These are phyloP conservation scores for Claviceps sp. DNA, from an alignment of 2,329 filamentous ascomycete genomes.

Conservation along the genomic window DNA sequence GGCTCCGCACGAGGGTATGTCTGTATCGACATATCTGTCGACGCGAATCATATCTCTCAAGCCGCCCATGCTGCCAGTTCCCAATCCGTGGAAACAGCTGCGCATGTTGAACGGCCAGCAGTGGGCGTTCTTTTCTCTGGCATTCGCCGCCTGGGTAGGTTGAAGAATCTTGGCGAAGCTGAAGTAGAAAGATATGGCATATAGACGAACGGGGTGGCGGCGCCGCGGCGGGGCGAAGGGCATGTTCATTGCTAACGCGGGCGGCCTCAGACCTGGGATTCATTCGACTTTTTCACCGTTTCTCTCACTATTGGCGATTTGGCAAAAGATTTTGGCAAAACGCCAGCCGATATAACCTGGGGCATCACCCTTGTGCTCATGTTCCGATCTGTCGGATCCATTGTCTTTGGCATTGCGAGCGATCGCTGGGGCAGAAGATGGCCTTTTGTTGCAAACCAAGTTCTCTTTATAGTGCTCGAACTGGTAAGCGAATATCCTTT, in stretches of 20 bases:
- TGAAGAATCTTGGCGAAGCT: too few relatives aligned
- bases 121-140: conserved; percentile 42
- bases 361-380: conserved; percentile 51
- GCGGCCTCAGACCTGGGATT: conserved; percentile 39
- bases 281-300: conserved; percentile 56
- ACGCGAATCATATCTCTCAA: conserved; percentile 43
- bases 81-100: conserved; percentile 38
- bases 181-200: too few relatives aligned
- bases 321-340: conserved; percentile 35
- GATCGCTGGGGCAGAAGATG: conserved; percentile 50
- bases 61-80: conserved; percentile 40
- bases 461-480: conserved; percentile 59
- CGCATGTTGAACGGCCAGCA: conserved; percentile 34
- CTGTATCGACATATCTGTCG: conserved; percentile 29
- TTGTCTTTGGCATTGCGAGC: conserved; percentile 39
- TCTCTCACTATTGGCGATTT: conserved; percentile 44
- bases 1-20: conserved; percentile 36
- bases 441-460: conserved; percentile 65
- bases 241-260: not conserved
- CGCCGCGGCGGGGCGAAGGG: too few relatives aligned
- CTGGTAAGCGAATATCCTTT: conserved; percentile 34
- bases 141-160: conserved; percentile 43
- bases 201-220: too few relatives aligned
- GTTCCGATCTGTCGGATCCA: conserved; percentile 42
- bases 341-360: conserved; percentile 48